Base-by-base conservation (phyloP, 1,284 basidiomycete species). In the Ceratobasidium sp. region DNA sequence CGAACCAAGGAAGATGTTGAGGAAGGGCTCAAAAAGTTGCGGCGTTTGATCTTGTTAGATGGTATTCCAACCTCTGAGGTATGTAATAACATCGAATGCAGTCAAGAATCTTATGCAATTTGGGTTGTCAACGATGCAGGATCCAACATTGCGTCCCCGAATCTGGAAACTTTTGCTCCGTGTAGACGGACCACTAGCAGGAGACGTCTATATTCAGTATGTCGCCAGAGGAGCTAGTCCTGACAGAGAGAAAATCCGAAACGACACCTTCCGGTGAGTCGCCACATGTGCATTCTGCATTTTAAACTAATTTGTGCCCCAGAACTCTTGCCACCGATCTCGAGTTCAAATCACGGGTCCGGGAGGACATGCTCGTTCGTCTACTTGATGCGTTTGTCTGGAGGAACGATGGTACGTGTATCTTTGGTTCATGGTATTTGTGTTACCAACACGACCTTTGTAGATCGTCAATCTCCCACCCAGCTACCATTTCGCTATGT, bases 341-440 rank as follows among this genome's bases (percentile, higher is more conserved):
- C 80, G 94, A 94, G 10, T 99, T 99, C 87, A 97, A 97, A 85
- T 94, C 96, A 82, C 92, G 94, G 71, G 97, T 99, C 20, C 91
- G 93, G 44, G 96, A 99, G 84, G 96, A 97, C 81, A 97, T 97
- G 94, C 90, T 99, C n/a, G 93, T 99, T 78, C 90, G 97, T 35
- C 85, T 98, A 18, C 87, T 99, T 35, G 97, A 99, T 83, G 97
- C 97, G 0, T 99, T 98, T 84, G 97, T 98, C 2, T 99, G 97
- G 97, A 89, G 94, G 81, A 95, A 94, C 85, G 89, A 94, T 81
- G 94, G 95, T 94, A 77, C 62, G 87, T 81, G 20, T 16, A 48
- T 3, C 20, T 16, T 66, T n/a, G n/a, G 14, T 20, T 10, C 10
- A 27, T 14, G 59, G 30, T 59, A 62, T 48, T 35, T n/a, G 33